Conservation (phyloP, 2,329 filamentous ascomycete genomes). For the Fusarium verrucosum region DNA sequence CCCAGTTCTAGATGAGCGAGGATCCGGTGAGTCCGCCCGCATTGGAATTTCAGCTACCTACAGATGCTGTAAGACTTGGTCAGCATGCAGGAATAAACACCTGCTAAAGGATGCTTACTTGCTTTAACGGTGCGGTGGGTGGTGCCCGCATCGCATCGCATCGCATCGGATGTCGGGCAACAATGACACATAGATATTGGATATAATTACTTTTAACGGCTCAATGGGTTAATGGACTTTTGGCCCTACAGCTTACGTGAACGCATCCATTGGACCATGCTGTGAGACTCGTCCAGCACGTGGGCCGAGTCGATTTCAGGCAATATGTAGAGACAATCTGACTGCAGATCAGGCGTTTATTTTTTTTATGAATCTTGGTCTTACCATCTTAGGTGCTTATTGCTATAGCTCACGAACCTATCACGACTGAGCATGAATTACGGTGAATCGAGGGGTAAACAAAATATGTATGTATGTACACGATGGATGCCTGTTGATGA, state of each 20-base stretch:
- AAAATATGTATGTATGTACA: neutral
- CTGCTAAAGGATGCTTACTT: constrained; percentile 4
- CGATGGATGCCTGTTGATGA: constrained; percentile 4
- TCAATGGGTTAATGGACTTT: neutral
- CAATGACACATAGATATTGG: constrained; percentile 22
- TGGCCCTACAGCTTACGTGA: neutral
- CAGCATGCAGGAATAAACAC: constrained; percentile 6
- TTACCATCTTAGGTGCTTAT: neutral
- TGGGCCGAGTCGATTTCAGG: constrained; percentile 7
- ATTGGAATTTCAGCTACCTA: neutral
- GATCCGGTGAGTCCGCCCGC: constrained; percentile 14
- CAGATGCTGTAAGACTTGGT: constrained; percentile 13
- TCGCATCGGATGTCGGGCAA: constrained; percentile 18
- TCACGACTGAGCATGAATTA: neutral
- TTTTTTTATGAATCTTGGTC: neutral
- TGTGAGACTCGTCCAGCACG: constrained; percentile 12
- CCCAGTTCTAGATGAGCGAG: neutral
- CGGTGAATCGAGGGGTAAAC: neutral
- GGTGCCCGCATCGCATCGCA: no score
- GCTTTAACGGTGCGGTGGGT: neutral
- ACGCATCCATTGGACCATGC: neutral
- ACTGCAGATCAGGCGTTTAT: constrained; percentile 14
- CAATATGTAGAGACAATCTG: constrained; percentile 15
- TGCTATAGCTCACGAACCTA: neutral
- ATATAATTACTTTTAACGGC: neutral